Base-by-base conservation (phyloP, 2,329 filamentous ascomycete species). In the Phyllosticta citribraziliensis region DNA sequence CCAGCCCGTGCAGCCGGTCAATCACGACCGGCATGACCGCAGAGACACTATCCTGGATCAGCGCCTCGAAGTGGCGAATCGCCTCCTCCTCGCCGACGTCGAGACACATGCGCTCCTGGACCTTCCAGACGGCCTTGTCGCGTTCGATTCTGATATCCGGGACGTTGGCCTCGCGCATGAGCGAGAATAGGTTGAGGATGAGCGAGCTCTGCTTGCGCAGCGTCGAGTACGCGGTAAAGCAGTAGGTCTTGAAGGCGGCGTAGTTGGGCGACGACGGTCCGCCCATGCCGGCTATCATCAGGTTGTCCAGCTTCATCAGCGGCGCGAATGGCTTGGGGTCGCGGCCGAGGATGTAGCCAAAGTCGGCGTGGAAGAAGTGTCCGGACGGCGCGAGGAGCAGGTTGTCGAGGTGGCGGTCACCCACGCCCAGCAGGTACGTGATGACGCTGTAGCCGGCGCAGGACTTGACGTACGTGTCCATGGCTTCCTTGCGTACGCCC, bases 211-310 rank as follows among this genome's bases (percentile, higher is more conserved):
- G 91, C 72, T 97, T 96, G 62, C 94, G 85, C 52, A 99, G 79
- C 0, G 94, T 92, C 1, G 89, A 90, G 75, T 96, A 99, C 0
- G 94, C 91, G 2, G 96, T 88, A 75, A 96, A 97, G 73, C 91
- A 96, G 74, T 97, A 96, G 68, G 95, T 89, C 71, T 94, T 94
- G 76, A 99, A 99, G 58, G 88, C 84, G 52, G 87, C 80, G 73
- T 96, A 99, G 64, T 95, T 87, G 22, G 89, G 84, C 3, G 88
- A 91, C 35, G 83, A 82, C 8, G 86, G 82, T 12, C 94, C 94
- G 51, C 95, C 95, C 91, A 99, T 97, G 64, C 92, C 94, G 69
- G 99, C 94, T 3, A 97, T 90, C 94, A 99, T 99, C 71, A 99
- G 93, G 67, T 92, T 93, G 70, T 88, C 93, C 9, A 99, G 84